Evolutionary conservation across 1,284 basidiomycete species (phyloP).

Genomic region (Hemileia vastatrix): DNA sequence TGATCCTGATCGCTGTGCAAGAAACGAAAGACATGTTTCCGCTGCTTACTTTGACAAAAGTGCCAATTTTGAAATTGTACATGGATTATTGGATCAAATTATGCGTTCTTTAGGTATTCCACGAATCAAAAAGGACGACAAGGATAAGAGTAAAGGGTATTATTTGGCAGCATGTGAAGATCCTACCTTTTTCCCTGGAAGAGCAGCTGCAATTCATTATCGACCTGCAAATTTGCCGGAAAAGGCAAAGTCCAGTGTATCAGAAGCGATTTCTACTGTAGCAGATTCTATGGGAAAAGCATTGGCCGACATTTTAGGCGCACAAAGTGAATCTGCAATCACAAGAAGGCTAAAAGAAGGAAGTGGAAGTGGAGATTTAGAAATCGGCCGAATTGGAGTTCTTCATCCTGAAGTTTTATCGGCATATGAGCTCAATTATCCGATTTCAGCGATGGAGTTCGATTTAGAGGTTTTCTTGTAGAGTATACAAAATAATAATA

Average conservation of each 20-base stretch:
- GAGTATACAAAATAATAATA: no score
- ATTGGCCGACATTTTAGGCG: no score
- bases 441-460: conserved; percentile 92
- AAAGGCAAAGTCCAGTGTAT: no score
- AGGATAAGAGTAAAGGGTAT: conserved; percentile 63
- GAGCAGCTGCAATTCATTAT: conserved; percentile 81
- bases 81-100: conserved; percentile 81
- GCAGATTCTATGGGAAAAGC: no score
- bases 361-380: no score
- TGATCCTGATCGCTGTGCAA: conserved; percentile 70
- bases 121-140: conserved; percentile 57
- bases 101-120: conserved; percentile 92
- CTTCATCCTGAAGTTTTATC: conserved; percentile 80
- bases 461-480: conserved; percentile 88
- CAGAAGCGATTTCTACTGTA: no score
- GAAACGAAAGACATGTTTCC: conserved; percentile 75
- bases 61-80: conserved; percentile 91
- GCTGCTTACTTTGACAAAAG: conserved; percentile 93
- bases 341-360: no score
- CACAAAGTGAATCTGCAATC: no score
- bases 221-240: conserved; percentile 52
- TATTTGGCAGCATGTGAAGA: conserved; percentile 56
- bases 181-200: conserved; percentile 83
- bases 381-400: conserved; percentile 75
- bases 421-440: conserved; percentile 85